phyloP scores from a whole-genome alignment of 1,139 yeast species.

The Yamadazyma spencermartinsiae region DNA sequence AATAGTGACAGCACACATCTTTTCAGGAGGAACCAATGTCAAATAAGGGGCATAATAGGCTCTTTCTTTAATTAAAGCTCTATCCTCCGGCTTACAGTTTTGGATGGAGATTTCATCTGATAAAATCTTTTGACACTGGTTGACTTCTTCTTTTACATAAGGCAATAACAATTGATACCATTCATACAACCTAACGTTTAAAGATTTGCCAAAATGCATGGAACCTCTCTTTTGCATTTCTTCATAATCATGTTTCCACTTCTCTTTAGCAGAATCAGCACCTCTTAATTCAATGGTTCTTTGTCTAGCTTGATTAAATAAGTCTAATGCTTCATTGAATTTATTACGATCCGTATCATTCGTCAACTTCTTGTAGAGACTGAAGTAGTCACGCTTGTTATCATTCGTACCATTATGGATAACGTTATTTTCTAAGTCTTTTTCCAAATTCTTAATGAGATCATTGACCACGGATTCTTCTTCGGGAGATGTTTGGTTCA shows the following conservation, averaged over 20 bases:
- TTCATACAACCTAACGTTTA: slow-evolving; percentile 75
- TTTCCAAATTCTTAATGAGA: slow-evolving; percentile 38
- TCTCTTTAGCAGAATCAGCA: slow-evolving; percentile 79
- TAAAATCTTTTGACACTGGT: slow-evolving; percentile 43
- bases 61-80: slow-evolving; percentile 48
- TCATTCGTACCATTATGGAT: slow-evolving; percentile 34
- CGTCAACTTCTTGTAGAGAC: slow-evolving; percentile 53
- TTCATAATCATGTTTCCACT: slow-evolving; percentile 86
- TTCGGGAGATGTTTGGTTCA: slow-evolving; percentile 35
- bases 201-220: slow-evolving; percentile 52
- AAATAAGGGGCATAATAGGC: slow-evolving; percentile 79
- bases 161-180: slow-evolving; percentile 78
- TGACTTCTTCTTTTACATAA: slow-evolving; percentile 63
- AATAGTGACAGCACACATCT: slow-evolving; percentile 80
- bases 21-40: slow-evolving; percentile 69
- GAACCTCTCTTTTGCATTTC: slow-evolving; percentile 67
- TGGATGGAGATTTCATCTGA: slow-evolving; percentile 19
- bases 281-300: slow-evolving; percentile 74
- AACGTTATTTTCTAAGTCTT: slow-evolving; percentile 25
- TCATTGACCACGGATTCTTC: slow-evolving; percentile 29
- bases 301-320: slow-evolving; percentile 75
- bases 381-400: slow-evolving; percentile 58
- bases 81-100: slow-evolving; percentile 27
- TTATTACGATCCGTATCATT: slow-evolving; percentile 51
- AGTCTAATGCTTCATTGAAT: slow-evolving; percentile 67